These are phyloP conservation scores for Larix sibirica DNA, from an alignment of 83 land plant species.

Conservation along the genomic window DNA sequence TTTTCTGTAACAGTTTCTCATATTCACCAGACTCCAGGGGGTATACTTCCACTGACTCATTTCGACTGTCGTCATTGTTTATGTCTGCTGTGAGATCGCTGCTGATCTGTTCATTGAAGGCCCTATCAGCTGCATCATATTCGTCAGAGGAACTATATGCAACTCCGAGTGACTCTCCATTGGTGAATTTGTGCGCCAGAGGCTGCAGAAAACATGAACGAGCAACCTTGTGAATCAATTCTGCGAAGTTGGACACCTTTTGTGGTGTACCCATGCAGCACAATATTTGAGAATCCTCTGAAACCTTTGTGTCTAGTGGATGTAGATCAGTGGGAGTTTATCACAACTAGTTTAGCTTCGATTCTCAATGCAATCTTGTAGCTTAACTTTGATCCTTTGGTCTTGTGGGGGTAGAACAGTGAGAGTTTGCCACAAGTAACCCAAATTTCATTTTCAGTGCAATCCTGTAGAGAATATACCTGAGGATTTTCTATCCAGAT, in stretches of 20 bases:
- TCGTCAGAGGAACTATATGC: slow-evolving; percentile 3
- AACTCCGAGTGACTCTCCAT: slow-evolving; percentile 1
- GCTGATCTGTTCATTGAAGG: slow-evolving; percentile 11
- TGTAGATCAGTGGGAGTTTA: background rate
- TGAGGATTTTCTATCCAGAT: too few relatives aligned
- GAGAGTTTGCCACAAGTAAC: too few relatives aligned
- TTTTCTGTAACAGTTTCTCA: slow-evolving; percentile 15
- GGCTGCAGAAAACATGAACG: slow-evolving; percentile 58
- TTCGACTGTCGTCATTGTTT: background rate
- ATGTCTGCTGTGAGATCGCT: background rate
- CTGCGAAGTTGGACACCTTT: slow-evolving; percentile 49
- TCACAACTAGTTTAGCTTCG: background rate
- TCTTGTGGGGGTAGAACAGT: too few relatives aligned
- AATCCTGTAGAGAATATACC: too few relatives aligned
- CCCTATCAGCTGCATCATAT: background rate
- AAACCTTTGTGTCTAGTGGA: background rate
- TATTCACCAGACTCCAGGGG: slow-evolving; percentile 12
- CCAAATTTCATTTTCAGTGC: too few relatives aligned
- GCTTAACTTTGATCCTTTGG: background rate
- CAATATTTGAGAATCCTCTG: background rate
- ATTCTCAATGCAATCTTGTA: background rate
- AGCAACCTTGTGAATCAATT: slow-evolving; percentile 62
- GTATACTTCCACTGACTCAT: slow-evolving; percentile 4
- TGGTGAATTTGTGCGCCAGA: slow-evolving; percentile 9
- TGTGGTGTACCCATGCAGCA: slow-evolving; percentile 27